Percentiles rank a stretch among this genome's conserved stretches.
These are phyloP conservation scores for Farysia itapuensis DNA, from an alignment of 1,284 basidiomycete genomes.

Conservation along the genomic window DNA sequence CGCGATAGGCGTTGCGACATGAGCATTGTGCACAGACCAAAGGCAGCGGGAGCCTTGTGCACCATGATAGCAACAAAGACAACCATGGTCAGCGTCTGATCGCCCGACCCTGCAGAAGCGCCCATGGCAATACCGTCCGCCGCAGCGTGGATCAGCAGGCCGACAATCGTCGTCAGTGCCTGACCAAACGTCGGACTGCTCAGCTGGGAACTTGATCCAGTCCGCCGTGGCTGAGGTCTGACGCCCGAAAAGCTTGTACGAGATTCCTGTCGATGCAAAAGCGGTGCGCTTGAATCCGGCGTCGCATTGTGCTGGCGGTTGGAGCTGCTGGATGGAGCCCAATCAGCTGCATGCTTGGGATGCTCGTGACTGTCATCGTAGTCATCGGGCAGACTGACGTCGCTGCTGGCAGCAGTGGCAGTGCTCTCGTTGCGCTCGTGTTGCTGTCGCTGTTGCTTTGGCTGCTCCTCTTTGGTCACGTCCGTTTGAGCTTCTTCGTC, in stretches of 20 bases:
- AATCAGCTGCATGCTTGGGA: neutral
- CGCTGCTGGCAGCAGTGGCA: slow-evolving; percentile 19
- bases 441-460: neutral
- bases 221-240: neutral
- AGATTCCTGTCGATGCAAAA: slow-evolving; percentile 12
- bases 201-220: slow-evolving; percentile 2
- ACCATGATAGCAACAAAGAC: slow-evolving; percentile 56
- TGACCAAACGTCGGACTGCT: slow-evolving; percentile 12
- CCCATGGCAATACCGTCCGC: slow-evolving; percentile 58
- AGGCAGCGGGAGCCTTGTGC: slow-evolving; percentile 57
- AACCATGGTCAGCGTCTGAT: slow-evolving; percentile 47
- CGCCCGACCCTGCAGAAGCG: slow-evolving; percentile 38
- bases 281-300: slow-evolving; percentile 7
- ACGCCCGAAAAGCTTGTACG: slow-evolving; percentile 3
- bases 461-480: slow-evolving; percentile 13
- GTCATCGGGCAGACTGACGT: slow-evolving; percentile 19
- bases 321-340: slow-evolving; percentile 14
- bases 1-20: slow-evolving; percentile 41
- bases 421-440: slow-evolving; percentile 11
- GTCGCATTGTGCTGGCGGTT: slow-evolving; percentile 3
- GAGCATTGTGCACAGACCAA: slow-evolving; percentile 55
- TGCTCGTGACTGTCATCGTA: slow-evolving; percentile 11
- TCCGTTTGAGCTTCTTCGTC: too few species aligned
- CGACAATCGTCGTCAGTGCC: slow-evolving; percentile 46
- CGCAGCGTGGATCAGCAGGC: slow-evolving; percentile 52